A percentile compares a stretch with the other conserved stretches of the same genome.
phyloP scores from a whole-genome alignment of 176 grass and related monocot species.

The Poa pratensis region DNA sequence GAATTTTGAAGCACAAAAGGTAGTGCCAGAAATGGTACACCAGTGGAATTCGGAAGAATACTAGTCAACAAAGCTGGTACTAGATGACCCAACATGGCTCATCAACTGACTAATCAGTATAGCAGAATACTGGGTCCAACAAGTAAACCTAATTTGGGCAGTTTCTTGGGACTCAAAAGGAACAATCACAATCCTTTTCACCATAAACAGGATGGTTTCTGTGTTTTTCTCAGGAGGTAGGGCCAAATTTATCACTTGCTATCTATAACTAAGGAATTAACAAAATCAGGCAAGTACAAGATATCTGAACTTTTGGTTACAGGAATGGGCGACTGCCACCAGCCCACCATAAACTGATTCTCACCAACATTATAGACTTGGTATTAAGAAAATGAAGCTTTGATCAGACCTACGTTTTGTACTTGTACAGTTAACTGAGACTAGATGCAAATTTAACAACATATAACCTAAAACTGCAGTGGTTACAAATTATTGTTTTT shows the following conservation, averaged over 20 bases:
- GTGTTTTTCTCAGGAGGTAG: not conserved
- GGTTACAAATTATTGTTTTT: not conserved
- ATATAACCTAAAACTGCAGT: not conserved
- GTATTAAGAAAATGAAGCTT: slow-evolving; percentile 22
- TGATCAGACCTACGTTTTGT: not conserved
- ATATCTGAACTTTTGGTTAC: not conserved
- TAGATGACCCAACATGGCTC: slow-evolving; percentile 4
- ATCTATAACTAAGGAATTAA: not conserved
- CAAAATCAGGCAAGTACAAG: not conserved
- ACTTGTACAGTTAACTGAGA: not conserved
- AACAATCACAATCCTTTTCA: not conserved
- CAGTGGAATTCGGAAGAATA: not conserved
- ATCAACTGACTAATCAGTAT: slow-evolving; percentile 27
- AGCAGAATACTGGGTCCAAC: slow-evolving; percentile 3
- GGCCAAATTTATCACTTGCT: not conserved
- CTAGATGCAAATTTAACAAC: not conserved
- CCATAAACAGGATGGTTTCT: not conserved
- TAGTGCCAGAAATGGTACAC: not conserved
- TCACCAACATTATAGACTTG: not conserved
- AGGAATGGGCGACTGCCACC: not conserved
- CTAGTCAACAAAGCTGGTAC: not conserved
- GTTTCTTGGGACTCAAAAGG: not conserved
- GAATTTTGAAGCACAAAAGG: not conserved
- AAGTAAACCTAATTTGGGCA: not conserved
- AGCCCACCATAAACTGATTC: not conserved